Evolutionary conservation across 257 asterid genomes (phyloP).

Genomic region (Knoxia roxburghii): DNA sequence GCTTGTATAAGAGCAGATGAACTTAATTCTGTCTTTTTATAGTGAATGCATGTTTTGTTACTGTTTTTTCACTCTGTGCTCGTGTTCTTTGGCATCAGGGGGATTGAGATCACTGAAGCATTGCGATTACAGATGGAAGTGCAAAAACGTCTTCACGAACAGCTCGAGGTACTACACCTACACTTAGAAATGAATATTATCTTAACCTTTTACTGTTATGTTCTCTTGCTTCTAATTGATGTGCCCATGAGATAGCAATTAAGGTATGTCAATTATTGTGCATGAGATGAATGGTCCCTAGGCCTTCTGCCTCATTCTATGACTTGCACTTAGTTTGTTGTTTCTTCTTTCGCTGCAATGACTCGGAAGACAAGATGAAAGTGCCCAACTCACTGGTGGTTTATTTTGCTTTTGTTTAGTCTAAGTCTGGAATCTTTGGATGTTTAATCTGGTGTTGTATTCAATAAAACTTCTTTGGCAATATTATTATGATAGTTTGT

Average conservation of each 20-base stretch:
- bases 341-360: not conserved
- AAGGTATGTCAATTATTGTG: not conserved
- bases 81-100: slow-evolving; percentile 35
- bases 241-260: not conserved
- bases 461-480: not conserved
- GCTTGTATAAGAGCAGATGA: not conserved
- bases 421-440: not conserved
- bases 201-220: not conserved
- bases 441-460: not conserved
- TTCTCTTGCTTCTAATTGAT: not conserved
- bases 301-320: too few relatives aligned
- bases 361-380: not conserved
- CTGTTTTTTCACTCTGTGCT: not conserved
- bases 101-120: slow-evolving; percentile 90
- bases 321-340: not conserved
- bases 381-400: not conserved
- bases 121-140: slow-evolving; percentile 88
- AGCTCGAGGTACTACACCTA: slow-evolving; percentile 70
- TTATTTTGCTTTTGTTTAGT: not conserved
- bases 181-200: slow-evolving; percentile 8
- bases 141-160: slow-evolving; percentile 91
- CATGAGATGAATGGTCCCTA: too few relatives aligned
- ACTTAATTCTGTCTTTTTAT: not conserved
- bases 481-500: not conserved
- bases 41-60: not conserved